Conservation (phyloP, 2,329 filamentous ascomycete species). For the Cryphonectria naterciae region DNA sequence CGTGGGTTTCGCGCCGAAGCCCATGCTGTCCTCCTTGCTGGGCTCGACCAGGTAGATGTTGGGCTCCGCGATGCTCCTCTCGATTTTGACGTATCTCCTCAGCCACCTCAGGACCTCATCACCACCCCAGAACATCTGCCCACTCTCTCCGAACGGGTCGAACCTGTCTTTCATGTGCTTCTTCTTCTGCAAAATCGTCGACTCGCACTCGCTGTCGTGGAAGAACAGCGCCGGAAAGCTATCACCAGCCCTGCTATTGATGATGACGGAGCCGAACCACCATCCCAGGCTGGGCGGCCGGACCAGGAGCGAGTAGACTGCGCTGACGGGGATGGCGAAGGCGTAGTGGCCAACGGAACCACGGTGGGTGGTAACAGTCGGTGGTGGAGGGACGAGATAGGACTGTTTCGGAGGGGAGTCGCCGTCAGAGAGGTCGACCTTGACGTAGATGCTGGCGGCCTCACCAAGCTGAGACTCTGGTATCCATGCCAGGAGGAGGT, state of each 20-base stretch:
- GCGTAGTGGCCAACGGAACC: slow-evolving; percentile 78
- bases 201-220: slow-evolving; percentile 95
- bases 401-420: slow-evolving; percentile 82
- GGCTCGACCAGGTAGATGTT: slow-evolving; percentile 93
- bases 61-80: slow-evolving; percentile 82
- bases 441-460: slow-evolving; percentile 86
- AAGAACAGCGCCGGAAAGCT: slow-evolving; percentile 97
- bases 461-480: slow-evolving; percentile 88
- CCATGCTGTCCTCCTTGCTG: slow-evolving; percentile 77
- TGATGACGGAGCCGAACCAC: slow-evolving; percentile 97
- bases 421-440: slow-evolving; percentile 85
- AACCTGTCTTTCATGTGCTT: slow-evolving; percentile 82
- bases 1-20: slow-evolving; percentile 71
- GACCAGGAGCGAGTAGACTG: slow-evolving; percentile 88
- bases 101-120: slow-evolving; percentile 94
- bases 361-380: slow-evolving; percentile 77
- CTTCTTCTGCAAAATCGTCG: slow-evolving; percentile 92
- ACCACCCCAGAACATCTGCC: slow-evolving; percentile 95
- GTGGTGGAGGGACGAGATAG: slow-evolving; percentile 89
- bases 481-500: slow-evolving; percentile 88
- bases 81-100: slow-evolving; percentile 78
- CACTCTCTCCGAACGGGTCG: slow-evolving; percentile 84
- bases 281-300: slow-evolving; percentile 92
- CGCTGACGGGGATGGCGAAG: slow-evolving; percentile 87
- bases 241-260: slow-evolving; percentile 89